Evolutionary conservation across 805 yeast genomes (phyloP).

Genomic region (Saccharomycopsis microspora): DNA sequence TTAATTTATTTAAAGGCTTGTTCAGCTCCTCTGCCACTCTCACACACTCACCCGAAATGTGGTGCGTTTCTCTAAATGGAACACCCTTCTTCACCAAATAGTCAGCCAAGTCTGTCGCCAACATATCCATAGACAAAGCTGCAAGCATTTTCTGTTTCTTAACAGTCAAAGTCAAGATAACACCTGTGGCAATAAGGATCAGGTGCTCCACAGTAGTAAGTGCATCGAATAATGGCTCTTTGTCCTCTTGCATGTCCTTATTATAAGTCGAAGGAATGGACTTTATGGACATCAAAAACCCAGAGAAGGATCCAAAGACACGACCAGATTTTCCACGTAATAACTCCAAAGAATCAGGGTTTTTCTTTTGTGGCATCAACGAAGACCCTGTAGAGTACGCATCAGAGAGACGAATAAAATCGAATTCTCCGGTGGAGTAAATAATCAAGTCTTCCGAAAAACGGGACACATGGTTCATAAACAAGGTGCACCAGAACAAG

Average conservation of each 20-base stretch:
- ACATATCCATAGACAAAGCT: conserved; percentile 96
- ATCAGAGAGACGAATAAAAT: conserved; percentile 85
- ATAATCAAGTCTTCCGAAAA: conserved; percentile 91
- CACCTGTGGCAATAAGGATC: conserved; percentile 90
- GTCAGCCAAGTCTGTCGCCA: conserved; percentile 97
- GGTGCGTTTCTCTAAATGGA: conserved; percentile 98
- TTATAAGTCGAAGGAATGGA: conserved; percentile 97
- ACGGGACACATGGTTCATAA: conserved; percentile 92
- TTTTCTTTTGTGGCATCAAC: conserved; percentile 98
- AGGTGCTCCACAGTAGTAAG: conserved; percentile 89
- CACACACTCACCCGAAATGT: conserved; percentile 96
- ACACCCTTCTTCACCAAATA: conserved; percentile 96
- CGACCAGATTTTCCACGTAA: conserved; percentile 96
- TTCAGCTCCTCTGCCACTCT: conserved; percentile 73
- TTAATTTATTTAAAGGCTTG: conserved; percentile 68
- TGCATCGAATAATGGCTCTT: conserved; percentile 94
- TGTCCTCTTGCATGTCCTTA: conserved; percentile 98
- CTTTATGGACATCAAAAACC: conserved; percentile 92
- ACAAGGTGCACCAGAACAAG: conserved; percentile 88
- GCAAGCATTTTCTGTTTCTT: conserved; percentile 67
- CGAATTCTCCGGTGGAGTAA: conserved; percentile 96
- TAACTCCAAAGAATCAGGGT: conserved; percentile 92
- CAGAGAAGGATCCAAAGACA: conserved; percentile 89
- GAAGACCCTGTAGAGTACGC: conserved; percentile 98
- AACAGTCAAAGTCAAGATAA: conserved; percentile 73